Base-by-base conservation (phyloP, 441 rosid genomes). In the Adansonia grandidieri region DNA sequence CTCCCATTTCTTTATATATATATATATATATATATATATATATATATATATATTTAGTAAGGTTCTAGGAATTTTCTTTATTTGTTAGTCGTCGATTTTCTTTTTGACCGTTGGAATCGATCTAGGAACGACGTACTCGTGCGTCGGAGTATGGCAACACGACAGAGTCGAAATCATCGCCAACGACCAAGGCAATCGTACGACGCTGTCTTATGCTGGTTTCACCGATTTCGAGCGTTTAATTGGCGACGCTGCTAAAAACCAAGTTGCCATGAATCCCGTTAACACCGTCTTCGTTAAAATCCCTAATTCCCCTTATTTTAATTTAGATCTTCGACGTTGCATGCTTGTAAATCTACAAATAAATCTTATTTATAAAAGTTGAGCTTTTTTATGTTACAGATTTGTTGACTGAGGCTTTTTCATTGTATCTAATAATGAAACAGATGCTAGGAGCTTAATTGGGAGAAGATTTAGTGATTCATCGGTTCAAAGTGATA, bases 101-200 rank as follows among this genome's bases (percentile, higher is more conserved):
- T 32, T 19, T 40, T 56, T 56, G 1, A n/a, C 7, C 6, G 89
- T 91, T 8, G 94, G 92, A 0, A 89, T 91, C 61, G 94, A 91
- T 65, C 87, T 91, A 13, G 94, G 94, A 0, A 91, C 92, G 0
- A 85, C 90, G 0, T 87, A 89, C 82, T 89, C 93, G 0, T 91
- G 95, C 83, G 92, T 91, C 42, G 92, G 92, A 20, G 93, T 91
- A 7, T 91, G 92, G 92, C 90, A 90, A 24, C 89, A 89, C 44
- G 92, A 87, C 82, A 82, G 91, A 1, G 91, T 90, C 8, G 95
- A 91, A 71, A 89, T 89, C 78, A 89, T 91, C 32, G 95, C 93
- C 24, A 90, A 90, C 61, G 92, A 91, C 62, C 93, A 90, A 78
- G 96, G 96, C 1, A 91, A 91, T 81, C 73, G 93, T n/a, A 90